Conservation (phyloP, 129 eudicot species). For the Chrysanthemum makinoi region DNA sequence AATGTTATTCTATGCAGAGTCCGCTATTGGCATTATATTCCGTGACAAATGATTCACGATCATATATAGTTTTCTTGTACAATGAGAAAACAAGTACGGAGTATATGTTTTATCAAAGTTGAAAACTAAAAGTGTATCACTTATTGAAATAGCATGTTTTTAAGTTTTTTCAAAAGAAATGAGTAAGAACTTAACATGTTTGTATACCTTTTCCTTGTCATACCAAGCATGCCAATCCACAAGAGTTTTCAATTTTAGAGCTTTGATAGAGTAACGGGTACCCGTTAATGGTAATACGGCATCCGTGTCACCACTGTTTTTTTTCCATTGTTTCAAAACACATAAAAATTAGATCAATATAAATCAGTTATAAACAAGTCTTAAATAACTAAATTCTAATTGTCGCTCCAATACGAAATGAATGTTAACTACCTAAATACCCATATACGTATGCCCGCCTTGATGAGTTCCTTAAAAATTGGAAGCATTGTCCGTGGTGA, state of each 20-base stretch:
- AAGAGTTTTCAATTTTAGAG: slow-evolving; percentile 46
- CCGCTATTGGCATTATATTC: no score
- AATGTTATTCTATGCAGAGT: no score
- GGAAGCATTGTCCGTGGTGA: slow-evolving; percentile 74
- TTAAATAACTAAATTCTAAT: background rate
- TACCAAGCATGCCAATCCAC: slow-evolving; percentile 72
- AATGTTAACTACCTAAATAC: slow-evolving; percentile 51
- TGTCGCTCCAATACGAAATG: background rate
- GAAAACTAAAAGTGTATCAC: no score
- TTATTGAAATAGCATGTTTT: no score
- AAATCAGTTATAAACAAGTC: background rate
- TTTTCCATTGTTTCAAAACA: background rate
- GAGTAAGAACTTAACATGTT: no score
- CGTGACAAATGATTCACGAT: no score
- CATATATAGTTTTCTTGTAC: no score
- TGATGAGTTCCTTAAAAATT: slow-evolving; percentile 62
- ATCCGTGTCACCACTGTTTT: slow-evolving; percentile 67
- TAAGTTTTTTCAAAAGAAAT: no score
- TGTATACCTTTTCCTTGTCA: slow-evolving; percentile 46
- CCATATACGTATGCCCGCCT: slow-evolving; percentile 67
- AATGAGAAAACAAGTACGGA: no score
- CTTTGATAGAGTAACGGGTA: slow-evolving; percentile 60
- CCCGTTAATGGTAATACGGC: slow-evolving; percentile 65
- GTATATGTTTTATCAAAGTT: no score
- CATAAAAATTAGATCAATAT: background rate